Evolutionary conservation across 306 rosid genomes (phyloP).

Genomic region (Glycine latifolia): DNA sequence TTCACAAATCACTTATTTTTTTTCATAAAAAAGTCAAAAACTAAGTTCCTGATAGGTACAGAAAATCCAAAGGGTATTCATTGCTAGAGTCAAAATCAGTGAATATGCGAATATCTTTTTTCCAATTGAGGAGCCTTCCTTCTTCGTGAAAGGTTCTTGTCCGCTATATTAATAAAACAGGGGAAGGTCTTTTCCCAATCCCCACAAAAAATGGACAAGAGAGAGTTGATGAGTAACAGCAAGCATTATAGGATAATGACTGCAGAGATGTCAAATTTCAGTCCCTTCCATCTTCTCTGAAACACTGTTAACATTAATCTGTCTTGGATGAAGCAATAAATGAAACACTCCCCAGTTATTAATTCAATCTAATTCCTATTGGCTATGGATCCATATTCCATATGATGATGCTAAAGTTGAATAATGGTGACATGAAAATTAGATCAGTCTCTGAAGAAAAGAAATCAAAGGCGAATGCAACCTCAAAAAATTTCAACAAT

Average conservation of each 20-base stretch:
- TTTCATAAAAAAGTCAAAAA: background rate
- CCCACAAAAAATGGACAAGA: conserved; percentile 8
- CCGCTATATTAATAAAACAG: conserved; percentile 1
- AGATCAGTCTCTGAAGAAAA: conserved; percentile 8
- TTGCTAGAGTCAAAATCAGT: conserved; percentile 5
- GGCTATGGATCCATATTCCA: conserved; percentile 23
- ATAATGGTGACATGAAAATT: background rate
- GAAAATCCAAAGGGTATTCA: conserved; percentile 14
- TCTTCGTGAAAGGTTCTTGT: conserved; percentile 22
- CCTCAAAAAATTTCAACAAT: background rate
- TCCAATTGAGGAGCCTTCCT: background rate
- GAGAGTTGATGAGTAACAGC: background rate
- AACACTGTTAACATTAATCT: background rate
- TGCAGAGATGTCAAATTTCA: background rate
- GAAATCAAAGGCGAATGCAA: background rate
- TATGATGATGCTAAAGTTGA: background rate
- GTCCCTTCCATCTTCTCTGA: conserved; percentile 11
- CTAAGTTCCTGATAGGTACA: background rate
- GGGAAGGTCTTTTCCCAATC: background rate
- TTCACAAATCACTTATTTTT: background rate
- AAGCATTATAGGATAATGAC: conserved; percentile 27
- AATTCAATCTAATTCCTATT: background rate
- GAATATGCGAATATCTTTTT: conserved; percentile 1
- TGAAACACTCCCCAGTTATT: conserved; percentile 28
- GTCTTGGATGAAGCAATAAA: conserved; percentile 29